Percentiles rank a stretch among this genome's conserved stretches.
Evolutionary conservation across 371 early-diverging fungal genomes (phyloP).

Genomic region (Amoeboaphelidium protococcarum): DNA sequence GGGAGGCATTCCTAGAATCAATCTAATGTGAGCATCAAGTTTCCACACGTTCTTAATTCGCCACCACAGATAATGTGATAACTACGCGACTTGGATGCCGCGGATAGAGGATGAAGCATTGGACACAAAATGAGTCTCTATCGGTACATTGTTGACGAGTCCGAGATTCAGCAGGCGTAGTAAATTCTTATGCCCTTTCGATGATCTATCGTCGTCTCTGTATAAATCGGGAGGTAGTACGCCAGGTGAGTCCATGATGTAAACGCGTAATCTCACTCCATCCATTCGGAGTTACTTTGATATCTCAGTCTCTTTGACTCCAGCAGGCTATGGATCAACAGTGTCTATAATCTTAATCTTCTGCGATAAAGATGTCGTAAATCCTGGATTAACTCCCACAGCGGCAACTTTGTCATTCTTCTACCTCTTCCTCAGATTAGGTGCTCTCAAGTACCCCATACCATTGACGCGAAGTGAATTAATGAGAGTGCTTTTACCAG

Average conservation of each 20-base stretch:
- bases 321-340: not conserved
- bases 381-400: not conserved
- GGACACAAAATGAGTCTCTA: too few species aligned
- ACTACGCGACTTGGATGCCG: too few species aligned
- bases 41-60: too few species aligned
- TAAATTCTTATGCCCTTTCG: too few species aligned
- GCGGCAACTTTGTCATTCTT: not conserved
- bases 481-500: constrained; percentile 75
- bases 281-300: not conserved
- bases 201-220: not conserved
- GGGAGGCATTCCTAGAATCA: too few species aligned
- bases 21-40: too few species aligned
- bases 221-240: not conserved
- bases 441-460: not conserved
- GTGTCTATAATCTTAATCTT: not conserved
- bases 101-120: too few species aligned
- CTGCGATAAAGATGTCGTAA: not conserved
- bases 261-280: not conserved
- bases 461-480: constrained; percentile 26
- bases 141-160: too few species aligned
- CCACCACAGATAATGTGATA: too few species aligned
- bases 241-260: not conserved
- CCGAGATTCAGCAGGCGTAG: too few species aligned
- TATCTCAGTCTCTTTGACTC: not conserved
- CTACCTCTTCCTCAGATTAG: not conserved